Base-by-base conservation (phyloP, 1,284 basidiomycete species). In the Heliocybe sulcata region DNA sequence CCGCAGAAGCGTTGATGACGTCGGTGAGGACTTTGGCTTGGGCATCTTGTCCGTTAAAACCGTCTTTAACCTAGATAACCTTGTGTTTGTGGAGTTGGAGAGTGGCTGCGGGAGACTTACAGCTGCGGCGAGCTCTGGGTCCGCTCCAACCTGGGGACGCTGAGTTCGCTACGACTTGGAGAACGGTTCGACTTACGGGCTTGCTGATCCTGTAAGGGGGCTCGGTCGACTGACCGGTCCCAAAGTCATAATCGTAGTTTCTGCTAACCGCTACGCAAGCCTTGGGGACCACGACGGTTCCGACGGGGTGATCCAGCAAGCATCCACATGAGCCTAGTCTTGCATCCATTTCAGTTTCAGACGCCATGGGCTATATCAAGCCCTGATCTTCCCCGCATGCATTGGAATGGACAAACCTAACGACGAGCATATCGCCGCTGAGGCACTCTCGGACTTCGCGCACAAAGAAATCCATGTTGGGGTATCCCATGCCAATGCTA, bases 391-490 rank as follows among this genome's bases (percentile, higher is more conserved):
- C 38, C n/a, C n/a, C 38, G 19, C 16, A 42, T 20, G 12, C 16
- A 42, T 42, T 16, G 20, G 19, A 29, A 45, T 12, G 23, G 54
- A 64, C 53, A 56, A 56, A 88, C 87, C 88, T 82, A 60, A 91
- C 74, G 57, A 93, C 77, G 59, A 81, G 72, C 80, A 93, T 82
- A 64, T 93, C 90, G 8, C 91, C 90, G 57, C 70, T 73, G 42
- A 92, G 69, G 60, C 87, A 87, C 64, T 92, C 91, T 56, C 90
- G 77, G 16, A 80, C 81, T 71, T 93, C 91, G 58, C 91, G 81
- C 14, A 93, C 79, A 67, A 92, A 90, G 69, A 93, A 93, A 69
- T 93, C 90, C 68, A 86, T 86, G 67, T 88, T 90, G 1, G 89
- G 80, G 57, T 72, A 74, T 20, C 90, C 90, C 91, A 93, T 93